These are phyloP conservation scores for Pterulicium gracile DNA, from an alignment of 1,284 basidiomycete genomes.

Conservation along the genomic window DNA sequence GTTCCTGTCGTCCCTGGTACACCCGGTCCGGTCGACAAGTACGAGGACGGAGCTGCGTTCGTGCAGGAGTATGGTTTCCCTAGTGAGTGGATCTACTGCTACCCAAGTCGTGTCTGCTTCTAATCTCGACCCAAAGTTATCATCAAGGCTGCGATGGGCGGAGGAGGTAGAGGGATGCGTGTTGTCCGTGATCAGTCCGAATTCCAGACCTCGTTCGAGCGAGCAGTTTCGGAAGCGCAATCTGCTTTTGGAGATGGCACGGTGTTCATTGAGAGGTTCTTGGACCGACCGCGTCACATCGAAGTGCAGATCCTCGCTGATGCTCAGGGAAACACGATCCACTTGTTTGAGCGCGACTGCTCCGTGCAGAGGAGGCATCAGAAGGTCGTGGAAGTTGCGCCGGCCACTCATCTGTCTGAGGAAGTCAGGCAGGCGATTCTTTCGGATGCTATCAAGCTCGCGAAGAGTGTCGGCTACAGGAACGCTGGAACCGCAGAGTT, in stretches of 20 bases:
- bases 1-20: conserved; percentile 99
- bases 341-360: conserved; percentile 97
- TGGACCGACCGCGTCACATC: conserved; percentile 93
- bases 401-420: conserved; percentile 89
- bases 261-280: conserved; percentile 97
- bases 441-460: conserved; percentile 88
- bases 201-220: conserved; percentile 86
- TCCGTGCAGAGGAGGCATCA: conserved; percentile 97
- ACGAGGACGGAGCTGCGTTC: conserved; percentile 79
- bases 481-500: conserved; percentile 98
- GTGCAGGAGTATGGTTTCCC: conserved; percentile 96
- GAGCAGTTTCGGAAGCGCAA: conserved; percentile 92
- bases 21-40: conserved; percentile 82
- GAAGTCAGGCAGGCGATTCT: conserved; percentile 85
- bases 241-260: conserved; percentile 97
- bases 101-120: conserved; percentile 2
- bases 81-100: conserved; percentile 31
- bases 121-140: conserved; percentile 70
- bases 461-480: conserved; percentile 85
- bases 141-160: conserved; percentile 98
- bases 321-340: conserved; percentile 85
- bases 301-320: conserved; percentile 96
- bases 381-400: conserved; percentile 98
- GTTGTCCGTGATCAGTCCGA: conserved; percentile 90
- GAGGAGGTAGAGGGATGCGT: conserved; percentile 97